Conservation (phyloP, 495 filamentous ascomycete species). For the Penicillium salamii region DNA sequence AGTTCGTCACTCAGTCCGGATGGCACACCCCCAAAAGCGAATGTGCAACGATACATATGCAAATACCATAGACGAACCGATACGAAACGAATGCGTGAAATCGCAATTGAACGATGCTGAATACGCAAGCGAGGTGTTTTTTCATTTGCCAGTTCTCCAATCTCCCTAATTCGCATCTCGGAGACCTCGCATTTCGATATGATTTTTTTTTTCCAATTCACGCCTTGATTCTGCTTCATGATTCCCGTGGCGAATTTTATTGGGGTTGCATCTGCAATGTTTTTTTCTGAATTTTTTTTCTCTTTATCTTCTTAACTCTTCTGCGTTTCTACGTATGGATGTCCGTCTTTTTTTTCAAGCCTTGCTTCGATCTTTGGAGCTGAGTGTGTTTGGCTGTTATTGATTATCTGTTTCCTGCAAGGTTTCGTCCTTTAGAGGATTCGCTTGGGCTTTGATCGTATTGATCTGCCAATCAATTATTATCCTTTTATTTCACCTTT, state of each 20-base stretch:
- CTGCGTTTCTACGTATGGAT: constrained; percentile 8
- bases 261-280: constrained; percentile 8
- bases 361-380: constrained; percentile 3
- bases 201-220: neutral
- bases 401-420: neutral
- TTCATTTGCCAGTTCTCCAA: constrained; percentile 17
- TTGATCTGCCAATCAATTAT: constrained; percentile 2
- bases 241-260: constrained; percentile 11
- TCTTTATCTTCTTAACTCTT: constrained; percentile 5
- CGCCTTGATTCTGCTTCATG: constrained; percentile 7
- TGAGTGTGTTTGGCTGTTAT: constrained; percentile 4
- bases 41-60: constrained; percentile 30
- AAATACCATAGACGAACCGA: constrained; percentile 30
- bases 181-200: constrained; percentile 7
- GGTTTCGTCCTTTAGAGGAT: neutral
- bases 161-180: constrained; percentile 13
- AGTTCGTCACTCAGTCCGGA: neutral
- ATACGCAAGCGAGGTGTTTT: constrained; percentile 33
- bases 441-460: constrained; percentile 2
- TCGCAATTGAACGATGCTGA: constrained; percentile 23
- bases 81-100: constrained; percentile 30
- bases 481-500: neutral
- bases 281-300: constrained; percentile 1
- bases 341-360: constrained; percentile 3
- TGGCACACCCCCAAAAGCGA: constrained; percentile 18